phyloP scores from a whole-genome alignment of 2,329 filamentous ascomycete genomes.

The Trichothecium sympodiale region DNA sequence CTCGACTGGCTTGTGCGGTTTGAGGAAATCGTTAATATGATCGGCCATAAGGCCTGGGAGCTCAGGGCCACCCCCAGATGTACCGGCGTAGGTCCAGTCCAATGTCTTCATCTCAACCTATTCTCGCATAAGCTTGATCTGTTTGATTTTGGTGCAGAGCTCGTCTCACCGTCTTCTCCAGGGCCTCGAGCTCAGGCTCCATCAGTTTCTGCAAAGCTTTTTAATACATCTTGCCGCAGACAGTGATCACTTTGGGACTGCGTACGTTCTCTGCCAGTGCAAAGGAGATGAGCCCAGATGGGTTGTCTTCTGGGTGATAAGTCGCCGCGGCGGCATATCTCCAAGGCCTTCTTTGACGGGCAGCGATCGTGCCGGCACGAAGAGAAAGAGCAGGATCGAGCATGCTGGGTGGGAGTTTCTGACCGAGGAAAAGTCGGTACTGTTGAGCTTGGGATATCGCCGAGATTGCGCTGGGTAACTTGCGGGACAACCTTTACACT shows the following conservation, averaged over 20 bases:
- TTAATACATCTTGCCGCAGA: not conserved
- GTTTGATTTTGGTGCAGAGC: no score
- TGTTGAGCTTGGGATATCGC: no score
- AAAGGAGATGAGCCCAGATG: conserved; percentile 33
- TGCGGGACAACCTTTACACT: no score
- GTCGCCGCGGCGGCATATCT: conserved; percentile 17
- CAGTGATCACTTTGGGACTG: not conserved
- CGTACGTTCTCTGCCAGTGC: conserved; percentile 35
- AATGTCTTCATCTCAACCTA: conserved; percentile 15
- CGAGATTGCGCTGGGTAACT: no score
- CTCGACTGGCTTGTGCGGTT: conserved; percentile 17
- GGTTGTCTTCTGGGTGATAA: conserved; percentile 27
- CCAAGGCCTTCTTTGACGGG: conserved; percentile 17
- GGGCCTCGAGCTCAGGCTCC: conserved; percentile 20
- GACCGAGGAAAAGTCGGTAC: no score
- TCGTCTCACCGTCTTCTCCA: conserved; percentile 10
- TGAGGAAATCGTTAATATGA: conserved; percentile 26
- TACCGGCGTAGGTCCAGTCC: conserved; percentile 21
- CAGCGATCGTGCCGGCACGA: conserved; percentile 13
- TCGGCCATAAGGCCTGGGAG: conserved; percentile 20
- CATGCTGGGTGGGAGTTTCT: not conserved
- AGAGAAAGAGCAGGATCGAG: conserved; percentile 3
- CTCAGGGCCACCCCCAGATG: conserved; percentile 20
- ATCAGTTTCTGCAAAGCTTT: conserved; percentile 22
- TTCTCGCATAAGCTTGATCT: no score